Evolutionary conservation across 495 filamentous ascomycete genomes (phyloP).

Genomic region (Penicillium argentinense): DNA sequence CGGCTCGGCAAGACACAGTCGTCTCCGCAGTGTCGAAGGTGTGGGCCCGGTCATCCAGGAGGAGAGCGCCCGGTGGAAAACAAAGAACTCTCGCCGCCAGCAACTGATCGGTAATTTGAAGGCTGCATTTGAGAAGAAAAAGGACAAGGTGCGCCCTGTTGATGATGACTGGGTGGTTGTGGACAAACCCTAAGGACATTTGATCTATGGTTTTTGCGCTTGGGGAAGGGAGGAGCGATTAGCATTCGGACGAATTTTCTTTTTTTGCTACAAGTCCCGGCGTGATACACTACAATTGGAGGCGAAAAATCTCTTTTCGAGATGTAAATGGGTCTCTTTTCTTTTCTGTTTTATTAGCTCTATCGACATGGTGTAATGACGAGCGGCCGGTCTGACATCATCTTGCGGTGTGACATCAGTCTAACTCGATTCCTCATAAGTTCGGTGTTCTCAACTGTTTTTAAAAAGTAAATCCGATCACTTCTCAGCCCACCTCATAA

Average conservation of each 20-base stretch:
- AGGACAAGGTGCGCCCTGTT: conserved; percentile 33
- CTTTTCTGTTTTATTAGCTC: background rate
- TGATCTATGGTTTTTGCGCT: conserved; percentile 1
- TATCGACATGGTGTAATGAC: conserved; percentile 7
- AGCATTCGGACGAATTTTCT: conserved; percentile 3
- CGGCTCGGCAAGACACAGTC: conserved; percentile 46
- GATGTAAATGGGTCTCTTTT: conserved; percentile 11
- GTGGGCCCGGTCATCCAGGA: conserved; percentile 32
- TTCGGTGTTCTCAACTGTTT: background rate
- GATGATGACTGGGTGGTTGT: conserved; percentile 26
- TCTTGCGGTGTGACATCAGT: conserved; percentile 18
- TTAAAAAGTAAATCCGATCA: too few relatives aligned
- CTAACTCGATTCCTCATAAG: background rate
- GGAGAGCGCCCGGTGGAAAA: conserved; percentile 57
- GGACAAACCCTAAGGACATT: conserved; percentile 1
- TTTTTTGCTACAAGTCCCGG: background rate
- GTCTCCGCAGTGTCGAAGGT: conserved; percentile 41
- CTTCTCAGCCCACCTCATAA: too few relatives aligned
- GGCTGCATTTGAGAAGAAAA: conserved; percentile 38
- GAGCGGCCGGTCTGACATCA: conserved; percentile 23
- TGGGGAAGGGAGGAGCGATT: background rate
- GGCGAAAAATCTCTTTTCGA: background rate
- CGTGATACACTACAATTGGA: conserved; percentile 3
- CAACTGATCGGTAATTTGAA: conserved; percentile 49
- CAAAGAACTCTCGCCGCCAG: conserved; percentile 54